Conservation (phyloP, 805 yeast species). For the Suhomyces prunicola region DNA sequence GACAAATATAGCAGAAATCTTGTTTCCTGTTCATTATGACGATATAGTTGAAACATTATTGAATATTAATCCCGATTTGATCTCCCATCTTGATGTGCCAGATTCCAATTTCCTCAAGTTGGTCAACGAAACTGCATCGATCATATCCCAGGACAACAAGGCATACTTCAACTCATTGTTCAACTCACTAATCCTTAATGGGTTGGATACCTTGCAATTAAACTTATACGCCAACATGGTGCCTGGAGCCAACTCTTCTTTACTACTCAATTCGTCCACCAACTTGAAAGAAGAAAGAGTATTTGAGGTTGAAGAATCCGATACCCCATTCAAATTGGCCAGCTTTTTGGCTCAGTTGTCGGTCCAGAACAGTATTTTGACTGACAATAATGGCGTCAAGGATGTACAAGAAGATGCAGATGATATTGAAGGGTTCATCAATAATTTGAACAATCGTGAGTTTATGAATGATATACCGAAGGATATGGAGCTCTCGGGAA, state of each 20-base stretch:
- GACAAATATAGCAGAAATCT: constrained; percentile 5
- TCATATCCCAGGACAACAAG: constrained; percentile 30
- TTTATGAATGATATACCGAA: constrained; percentile 5
- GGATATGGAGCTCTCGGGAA: constrained; percentile 32
- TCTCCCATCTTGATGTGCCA: constrained; percentile 33
- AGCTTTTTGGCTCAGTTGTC: constrained; percentile 66
- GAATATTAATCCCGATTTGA: constrained; percentile 44
- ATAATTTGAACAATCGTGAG: constrained; percentile 34
- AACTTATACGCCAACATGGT: constrained; percentile 29
- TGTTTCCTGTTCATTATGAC: constrained; percentile 39
- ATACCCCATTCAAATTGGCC: constrained; percentile 51
- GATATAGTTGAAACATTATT: constrained; percentile 46
- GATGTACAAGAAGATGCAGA: constrained; percentile 10
- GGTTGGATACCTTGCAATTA: constrained; percentile 33
- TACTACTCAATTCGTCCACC: constrained; percentile 9
- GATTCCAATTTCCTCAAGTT: constrained; percentile 39
- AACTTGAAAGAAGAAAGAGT: constrained; percentile 16
- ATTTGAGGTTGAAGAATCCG: constrained; percentile 7
- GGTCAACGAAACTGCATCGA: constrained; percentile 44
- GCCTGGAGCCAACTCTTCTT: constrained; percentile 12
- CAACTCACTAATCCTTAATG: constrained; percentile 29
- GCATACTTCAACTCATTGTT: constrained; percentile 27
- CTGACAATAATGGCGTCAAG: constrained; percentile 38
- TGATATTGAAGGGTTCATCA: constrained; percentile 28
- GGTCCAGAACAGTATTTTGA: constrained; percentile 56